Percentiles rank a stretch among this genome's conserved stretches.
These are phyloP conservation scores for Syzygium malaccense DNA, from an alignment of 441 rosid genomes.

Conservation along the genomic window DNA sequence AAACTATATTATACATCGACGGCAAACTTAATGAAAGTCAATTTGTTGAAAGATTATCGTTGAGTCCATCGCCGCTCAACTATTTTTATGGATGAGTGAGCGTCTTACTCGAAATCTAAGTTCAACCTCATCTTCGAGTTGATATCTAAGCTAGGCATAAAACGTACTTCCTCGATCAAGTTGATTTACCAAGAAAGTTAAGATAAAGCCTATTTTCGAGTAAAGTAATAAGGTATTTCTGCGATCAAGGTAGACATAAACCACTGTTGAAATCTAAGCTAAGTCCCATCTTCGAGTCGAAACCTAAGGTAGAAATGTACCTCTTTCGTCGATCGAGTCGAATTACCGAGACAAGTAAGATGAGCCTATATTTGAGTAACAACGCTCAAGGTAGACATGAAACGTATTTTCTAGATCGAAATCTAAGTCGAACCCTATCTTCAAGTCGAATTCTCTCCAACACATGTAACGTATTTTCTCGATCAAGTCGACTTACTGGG, in stretches of 20 bases:
- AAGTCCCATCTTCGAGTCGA: neutral
- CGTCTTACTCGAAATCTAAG: neutral
- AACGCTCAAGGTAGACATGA: neutral
- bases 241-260: neutral
- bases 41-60: neutral
- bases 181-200: neutral
- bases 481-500: fast-evolving
- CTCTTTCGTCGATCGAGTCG: fast-evolving
- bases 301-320: neutral
- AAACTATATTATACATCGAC: neutral
- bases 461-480: neutral
- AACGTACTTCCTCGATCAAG: neutral
- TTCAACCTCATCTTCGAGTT: neutral
- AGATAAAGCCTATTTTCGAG: neutral
- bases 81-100: neutral
- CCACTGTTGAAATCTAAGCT: neutral
- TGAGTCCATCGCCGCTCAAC: too few species aligned
- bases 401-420: neutral
- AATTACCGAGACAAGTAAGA: neutral
- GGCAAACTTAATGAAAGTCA: neutral
- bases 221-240: neutral
- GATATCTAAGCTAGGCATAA: neutral
- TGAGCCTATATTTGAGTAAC: neutral
- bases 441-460: fast-evolving
- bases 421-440: neutral